A percentile compares a stretch with the other conserved stretches of the same genome.
Conservation (phyloP, 371 early-diverging fungal species). For the Hamiltosporidium tvaerminnensis region DNA sequence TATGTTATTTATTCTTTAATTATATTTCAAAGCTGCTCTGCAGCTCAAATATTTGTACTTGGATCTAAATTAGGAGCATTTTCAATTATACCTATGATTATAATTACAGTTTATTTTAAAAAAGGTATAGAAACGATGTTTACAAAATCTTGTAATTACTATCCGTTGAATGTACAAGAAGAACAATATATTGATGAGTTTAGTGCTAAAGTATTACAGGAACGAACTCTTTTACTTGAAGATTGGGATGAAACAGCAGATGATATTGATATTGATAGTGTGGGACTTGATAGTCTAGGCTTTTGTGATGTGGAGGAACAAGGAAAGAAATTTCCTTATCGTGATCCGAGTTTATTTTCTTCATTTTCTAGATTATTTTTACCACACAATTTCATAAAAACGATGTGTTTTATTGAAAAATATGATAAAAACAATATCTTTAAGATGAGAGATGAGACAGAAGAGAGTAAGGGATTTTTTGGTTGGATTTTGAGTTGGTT, state of each 20-base stretch:
- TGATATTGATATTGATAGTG: conserved; percentile 24
- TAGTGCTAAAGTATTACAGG: conserved; percentile 10
- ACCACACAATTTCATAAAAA: conserved; percentile 33
- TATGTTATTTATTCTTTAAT: conserved; percentile 44
- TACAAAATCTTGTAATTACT: conserved; percentile 22
- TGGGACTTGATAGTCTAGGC: conserved; percentile 21
- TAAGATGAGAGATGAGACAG: conserved; percentile 3
- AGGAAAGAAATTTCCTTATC: conserved; percentile 18
- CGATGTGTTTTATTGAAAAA: conserved; percentile 18
- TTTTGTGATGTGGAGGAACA: conserved; percentile 13
- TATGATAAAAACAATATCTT: conserved; percentile 38
- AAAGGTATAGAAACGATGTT: conserved; percentile 30
- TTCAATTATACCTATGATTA: conserved; percentile 29
- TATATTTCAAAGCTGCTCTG: conserved; percentile 40
- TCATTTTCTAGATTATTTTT: conserved; percentile 24
- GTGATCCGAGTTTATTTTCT: conserved; percentile 17
- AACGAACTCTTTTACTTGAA: conserved; percentile 24
- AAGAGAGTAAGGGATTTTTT: too few species aligned
- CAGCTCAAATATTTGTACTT: conserved; percentile 23
- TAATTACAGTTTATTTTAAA: conserved; percentile 30
- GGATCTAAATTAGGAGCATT: conserved; percentile 8
- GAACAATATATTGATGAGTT: conserved; percentile 42
- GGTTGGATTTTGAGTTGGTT: too few species aligned
- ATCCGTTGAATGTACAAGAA: conserved; percentile 40
- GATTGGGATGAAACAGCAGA: conserved; percentile 29